phyloP scores from a whole-genome alignment of 176 grass and related monocot species.

The Eremochloa ophiuroides region DNA sequence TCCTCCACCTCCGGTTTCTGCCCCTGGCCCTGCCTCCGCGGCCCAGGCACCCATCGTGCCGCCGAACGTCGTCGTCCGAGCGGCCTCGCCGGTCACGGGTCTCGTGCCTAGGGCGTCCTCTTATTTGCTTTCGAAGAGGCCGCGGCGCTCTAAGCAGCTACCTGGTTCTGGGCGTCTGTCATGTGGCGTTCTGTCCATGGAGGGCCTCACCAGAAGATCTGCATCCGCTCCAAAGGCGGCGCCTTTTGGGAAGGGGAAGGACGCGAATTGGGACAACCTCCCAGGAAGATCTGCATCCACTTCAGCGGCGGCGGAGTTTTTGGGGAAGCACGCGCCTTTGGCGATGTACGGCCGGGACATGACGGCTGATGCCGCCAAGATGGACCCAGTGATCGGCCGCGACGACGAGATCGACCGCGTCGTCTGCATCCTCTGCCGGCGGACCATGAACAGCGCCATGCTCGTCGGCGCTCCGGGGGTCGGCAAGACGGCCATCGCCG shows the following conservation, averaged over 20 bases:
- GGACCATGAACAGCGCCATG: conserved; percentile 57
- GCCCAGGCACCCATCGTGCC: neutral
- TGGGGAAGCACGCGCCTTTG: neutral
- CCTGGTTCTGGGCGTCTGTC: neutral
- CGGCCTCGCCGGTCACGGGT: neutral
- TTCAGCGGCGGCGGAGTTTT: too few species aligned
- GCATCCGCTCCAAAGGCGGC: neutral
- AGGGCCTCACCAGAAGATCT: neutral
- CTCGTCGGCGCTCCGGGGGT: conserved; percentile 47
- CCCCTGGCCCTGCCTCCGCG: neutral
- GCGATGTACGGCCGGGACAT: conserved; percentile 17
- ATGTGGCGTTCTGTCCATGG: neutral
- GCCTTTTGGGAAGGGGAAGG: neutral
- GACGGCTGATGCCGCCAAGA: conserved; percentile 1
- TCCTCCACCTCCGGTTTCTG: neutral
- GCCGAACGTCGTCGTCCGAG: neutral
- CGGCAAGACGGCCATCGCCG: conserved; percentile 58
- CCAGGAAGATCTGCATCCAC: too few species aligned
- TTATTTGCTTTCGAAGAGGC: too few species aligned
- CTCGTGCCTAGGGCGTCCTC: neutral
- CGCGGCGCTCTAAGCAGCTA: neutral
- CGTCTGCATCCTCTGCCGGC: conserved; percentile 44
- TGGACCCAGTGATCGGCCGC: conserved; percentile 53
- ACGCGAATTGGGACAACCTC: too few species aligned
- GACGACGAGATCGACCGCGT: conserved; percentile 35